Conservation (phyloP, 176 grass and related monocot genomes). For the Zoysia pacifica region DNA sequence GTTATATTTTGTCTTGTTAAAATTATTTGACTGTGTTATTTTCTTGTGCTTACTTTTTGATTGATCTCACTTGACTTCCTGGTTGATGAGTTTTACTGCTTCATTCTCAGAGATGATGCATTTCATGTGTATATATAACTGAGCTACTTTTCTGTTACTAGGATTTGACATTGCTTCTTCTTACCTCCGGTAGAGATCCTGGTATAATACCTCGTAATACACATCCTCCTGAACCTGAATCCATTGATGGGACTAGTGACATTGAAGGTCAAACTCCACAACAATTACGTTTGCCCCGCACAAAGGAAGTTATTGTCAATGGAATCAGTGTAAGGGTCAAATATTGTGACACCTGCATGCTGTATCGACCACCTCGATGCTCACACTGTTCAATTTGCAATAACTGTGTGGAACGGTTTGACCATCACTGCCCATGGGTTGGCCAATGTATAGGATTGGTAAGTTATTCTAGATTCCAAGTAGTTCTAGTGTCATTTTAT, state of each 20-base stretch:
- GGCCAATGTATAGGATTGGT: slow-evolving; percentile 92
- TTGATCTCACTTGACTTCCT: not conserved
- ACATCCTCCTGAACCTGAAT: slow-evolving; percentile 80
- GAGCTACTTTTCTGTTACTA: slow-evolving; percentile 39
- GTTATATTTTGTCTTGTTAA: not conserved
- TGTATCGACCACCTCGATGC: slow-evolving; percentile 85
- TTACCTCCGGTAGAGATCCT: slow-evolving; percentile 88
- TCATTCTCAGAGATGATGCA: slow-evolving; percentile 14
- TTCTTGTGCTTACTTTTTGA: slow-evolving; percentile 1
- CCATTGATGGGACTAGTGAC: slow-evolving; percentile 49
- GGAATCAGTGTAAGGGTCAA: slow-evolving; percentile 75
- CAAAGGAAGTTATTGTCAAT: slow-evolving; percentile 80
- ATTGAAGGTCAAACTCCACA: slow-evolving; percentile 61
- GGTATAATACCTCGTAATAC: slow-evolving; percentile 86
- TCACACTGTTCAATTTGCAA: slow-evolving; percentile 97
- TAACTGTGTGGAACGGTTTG: slow-evolving; percentile 93
- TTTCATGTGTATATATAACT: slow-evolving; percentile 20
- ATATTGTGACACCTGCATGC: slow-evolving; percentile 92
- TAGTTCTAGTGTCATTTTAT: no score
- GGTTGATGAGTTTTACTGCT: slow-evolving; percentile 18
- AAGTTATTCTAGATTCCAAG: slow-evolving; percentile 29
- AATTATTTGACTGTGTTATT: not conserved
- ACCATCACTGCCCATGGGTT: slow-evolving; percentile 97
- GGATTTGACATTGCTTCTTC: slow-evolving; percentile 78
- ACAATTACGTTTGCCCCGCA: slow-evolving; percentile 71